A percentile compares a stretch with the other conserved stretches of the same genome.
Conservation (phyloP, 805 yeast genomes). For the Torulaspora quercuum region DNA sequence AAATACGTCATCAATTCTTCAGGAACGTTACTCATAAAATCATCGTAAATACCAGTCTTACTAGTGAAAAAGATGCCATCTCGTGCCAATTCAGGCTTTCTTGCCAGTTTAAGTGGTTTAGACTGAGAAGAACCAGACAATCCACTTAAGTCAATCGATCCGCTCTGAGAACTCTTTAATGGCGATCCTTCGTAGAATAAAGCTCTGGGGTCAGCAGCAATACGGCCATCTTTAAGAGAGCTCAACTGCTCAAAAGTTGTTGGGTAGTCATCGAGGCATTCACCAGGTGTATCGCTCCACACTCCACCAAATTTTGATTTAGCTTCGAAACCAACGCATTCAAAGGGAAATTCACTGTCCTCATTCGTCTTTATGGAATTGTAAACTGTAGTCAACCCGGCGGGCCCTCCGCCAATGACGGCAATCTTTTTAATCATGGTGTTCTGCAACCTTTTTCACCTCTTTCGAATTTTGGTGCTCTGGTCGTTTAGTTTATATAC, state of each 20-base stretch:
- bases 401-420: constrained; percentile 26
- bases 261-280: constrained; percentile 10
- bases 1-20: constrained; percentile 20
- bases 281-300: constrained; percentile 36
- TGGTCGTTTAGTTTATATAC: constrained; percentile 1
- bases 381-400: constrained; percentile 19
- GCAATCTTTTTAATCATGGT: constrained; percentile 22
- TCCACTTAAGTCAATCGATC: constrained; percentile 12
- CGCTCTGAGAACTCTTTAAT: constrained; percentile 10
- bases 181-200: constrained; percentile 21
- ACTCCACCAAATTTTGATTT: constrained; percentile 45
- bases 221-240: constrained; percentile 4
- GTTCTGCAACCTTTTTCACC: neutral
- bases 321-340: constrained; percentile 45
- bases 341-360: constrained; percentile 19
- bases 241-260: constrained; percentile 16
- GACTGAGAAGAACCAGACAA: constrained; percentile 17
- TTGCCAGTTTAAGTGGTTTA: constrained; percentile 15
- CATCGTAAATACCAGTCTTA: constrained; percentile 21
- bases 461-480: too few relatives aligned
- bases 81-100: constrained; percentile 7
- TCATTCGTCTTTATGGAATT: constrained; percentile 24
- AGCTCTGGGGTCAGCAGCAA: constrained; percentile 11
- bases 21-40: constrained; percentile 20
- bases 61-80: constrained; percentile 17